These are phyloP conservation scores for Colletotrichum karsti DNA, from an alignment of 2,329 filamentous ascomycete genomes.

Conservation along the genomic window DNA sequence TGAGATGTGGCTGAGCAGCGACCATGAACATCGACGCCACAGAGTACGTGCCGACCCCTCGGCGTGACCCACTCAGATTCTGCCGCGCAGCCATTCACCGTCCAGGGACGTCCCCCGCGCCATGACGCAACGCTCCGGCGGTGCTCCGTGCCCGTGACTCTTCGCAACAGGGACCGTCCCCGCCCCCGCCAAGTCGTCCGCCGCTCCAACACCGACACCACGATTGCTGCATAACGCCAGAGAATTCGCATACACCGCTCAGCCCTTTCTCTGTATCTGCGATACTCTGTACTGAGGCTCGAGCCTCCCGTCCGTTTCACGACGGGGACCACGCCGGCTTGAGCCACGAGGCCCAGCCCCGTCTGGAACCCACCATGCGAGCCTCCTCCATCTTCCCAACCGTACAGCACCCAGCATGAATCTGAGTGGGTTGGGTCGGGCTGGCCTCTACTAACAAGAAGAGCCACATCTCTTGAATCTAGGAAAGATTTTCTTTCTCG, in stretches of 20 bases:
- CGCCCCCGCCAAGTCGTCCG: neutral
- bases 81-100: neutral
- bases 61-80: neutral
- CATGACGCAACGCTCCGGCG: conserved; percentile 19
- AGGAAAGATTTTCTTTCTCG: neutral
- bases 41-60: neutral
- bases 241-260: neutral
- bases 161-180: conserved; percentile 18
- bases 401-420: neutral
- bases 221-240: neutral
- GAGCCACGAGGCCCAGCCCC: neutral
- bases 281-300: conserved; percentile 2
- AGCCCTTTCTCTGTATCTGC: neutral
- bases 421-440: neutral
- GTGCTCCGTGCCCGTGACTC: conserved; percentile 18
- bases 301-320: conserved; percentile 29
- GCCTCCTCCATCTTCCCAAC: neutral
- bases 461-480: neutral
- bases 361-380: neutral
- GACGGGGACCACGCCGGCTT: neutral
- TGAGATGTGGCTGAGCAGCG: conserved; percentile 5
- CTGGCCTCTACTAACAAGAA: neutral
- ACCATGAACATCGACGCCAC: neutral
- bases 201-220: neutral
- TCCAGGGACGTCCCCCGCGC: conserved; percentile 17